Evolutionary conservation across 495 filamentous ascomycete species (phyloP).

Genomic region (Podospora australis): DNA sequence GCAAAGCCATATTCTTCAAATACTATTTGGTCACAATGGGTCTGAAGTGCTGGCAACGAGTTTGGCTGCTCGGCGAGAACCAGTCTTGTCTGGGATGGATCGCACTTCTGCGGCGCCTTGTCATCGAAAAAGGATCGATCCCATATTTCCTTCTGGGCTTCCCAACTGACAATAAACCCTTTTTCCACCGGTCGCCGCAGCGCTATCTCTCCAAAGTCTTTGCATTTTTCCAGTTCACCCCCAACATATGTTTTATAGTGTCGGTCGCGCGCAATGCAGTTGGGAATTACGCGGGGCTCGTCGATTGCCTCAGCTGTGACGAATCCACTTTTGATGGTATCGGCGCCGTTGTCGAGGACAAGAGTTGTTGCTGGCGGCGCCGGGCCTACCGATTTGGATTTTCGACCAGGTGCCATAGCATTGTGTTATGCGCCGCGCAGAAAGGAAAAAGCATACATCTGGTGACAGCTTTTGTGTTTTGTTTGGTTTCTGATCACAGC

Average conservation of each 20-base stretch:
- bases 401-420: slow-evolving; percentile 37
- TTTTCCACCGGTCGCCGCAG: slow-evolving; percentile 92
- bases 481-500: too few species aligned
- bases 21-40: slow-evolving; percentile 89
- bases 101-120: slow-evolving; percentile 58
- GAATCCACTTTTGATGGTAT: slow-evolving; percentile 90
- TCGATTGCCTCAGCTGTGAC: slow-evolving; percentile 41
- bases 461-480: too few species aligned
- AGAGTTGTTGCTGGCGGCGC: slow-evolving; percentile 60
- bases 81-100: slow-evolving; percentile 74
- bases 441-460: too few species aligned
- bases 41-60: slow-evolving; percentile 68
- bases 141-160: slow-evolving; percentile 93
- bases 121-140: slow-evolving; percentile 80
- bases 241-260: slow-evolving; percentile 72
- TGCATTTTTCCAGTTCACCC: slow-evolving; percentile 71
- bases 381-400: slow-evolving; percentile 36
- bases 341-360: slow-evolving; percentile 89
- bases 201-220: slow-evolving; percentile 80
- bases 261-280: slow-evolving; percentile 79
- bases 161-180: slow-evolving; percentile 95
- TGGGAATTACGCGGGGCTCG: slow-evolving; percentile 69
- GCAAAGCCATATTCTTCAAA: slow-evolving; percentile 98
- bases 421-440: background rate
- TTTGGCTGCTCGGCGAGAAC: slow-evolving; percentile 91